These are phyloP conservation scores for Fusarium globosum DNA, from an alignment of 2,329 filamentous ascomycete species.

Conservation along the genomic window DNA sequence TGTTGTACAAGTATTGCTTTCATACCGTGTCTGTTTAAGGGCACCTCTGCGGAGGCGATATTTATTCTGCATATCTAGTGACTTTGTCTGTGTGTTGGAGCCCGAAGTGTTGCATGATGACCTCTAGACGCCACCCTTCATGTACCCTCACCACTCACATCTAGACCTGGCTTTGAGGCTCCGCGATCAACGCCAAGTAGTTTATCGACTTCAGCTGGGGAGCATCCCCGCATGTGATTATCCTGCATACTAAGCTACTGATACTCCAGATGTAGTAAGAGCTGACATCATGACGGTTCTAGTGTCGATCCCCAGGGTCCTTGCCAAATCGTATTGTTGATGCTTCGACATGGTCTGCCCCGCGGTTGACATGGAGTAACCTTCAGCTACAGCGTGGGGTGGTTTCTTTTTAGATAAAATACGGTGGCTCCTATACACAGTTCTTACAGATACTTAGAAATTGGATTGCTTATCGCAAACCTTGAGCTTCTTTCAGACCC, in stretches of 20 bases:
- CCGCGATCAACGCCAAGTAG: conserved; percentile 21
- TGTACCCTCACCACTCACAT: background rate
- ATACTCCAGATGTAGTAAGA: conserved; percentile 32
- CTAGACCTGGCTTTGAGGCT: conserved; percentile 18
- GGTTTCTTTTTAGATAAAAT: background rate
- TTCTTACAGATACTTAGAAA: background rate
- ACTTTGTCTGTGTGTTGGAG: background rate
- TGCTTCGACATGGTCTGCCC: background rate
- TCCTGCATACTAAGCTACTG: conserved; percentile 21
- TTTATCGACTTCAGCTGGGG: conserved; percentile 16
- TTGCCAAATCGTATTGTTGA: conserved; percentile 10
- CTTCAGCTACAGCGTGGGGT: no score
- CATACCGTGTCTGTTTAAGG: background rate
- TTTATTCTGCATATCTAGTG: background rate
- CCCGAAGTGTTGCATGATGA: background rate
- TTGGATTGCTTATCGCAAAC: background rate
- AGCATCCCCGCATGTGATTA: conserved; percentile 24
- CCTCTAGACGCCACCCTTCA: background rate
- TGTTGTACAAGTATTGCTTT: background rate
- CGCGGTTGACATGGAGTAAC: background rate
- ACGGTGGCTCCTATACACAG: background rate
- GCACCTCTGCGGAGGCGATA: background rate
- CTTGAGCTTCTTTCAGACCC: background rate
- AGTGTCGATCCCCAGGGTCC: conserved; percentile 30
- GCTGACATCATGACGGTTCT: conserved; percentile 28